Base-by-base conservation (phyloP, 148 eudicot genomes). In the Nepenthes gracilis region DNA sequence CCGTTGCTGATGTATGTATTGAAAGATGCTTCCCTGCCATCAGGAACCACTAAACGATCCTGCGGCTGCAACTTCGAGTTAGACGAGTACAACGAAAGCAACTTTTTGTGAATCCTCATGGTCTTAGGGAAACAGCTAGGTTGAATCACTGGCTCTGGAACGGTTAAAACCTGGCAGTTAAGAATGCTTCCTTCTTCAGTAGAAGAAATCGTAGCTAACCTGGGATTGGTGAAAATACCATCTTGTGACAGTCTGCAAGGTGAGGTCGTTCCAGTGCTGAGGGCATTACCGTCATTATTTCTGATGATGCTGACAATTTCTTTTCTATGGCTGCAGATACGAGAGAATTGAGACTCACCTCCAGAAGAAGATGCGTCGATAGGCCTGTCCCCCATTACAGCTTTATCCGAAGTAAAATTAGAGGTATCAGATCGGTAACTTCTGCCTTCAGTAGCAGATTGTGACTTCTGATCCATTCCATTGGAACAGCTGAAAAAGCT, bases 261-360 rank as follows among this genome's bases (percentile, higher is more conserved):
- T 5, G 81, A 70, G 11, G 69, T 55, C 3, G 62, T 68, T 58
- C 79, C 86, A 60, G 84, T 76, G 68, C 85, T 86, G 8, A 89
- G 65, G 1, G 86, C 79, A 78, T 94, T 94, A 38, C 95, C 99
- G 37, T 89, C 86, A 59, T 65, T 84, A 70, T 75, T 85, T 59
- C 99, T 74, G 33, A 89, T 68, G 35, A 77, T 85, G 64, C 72
- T 88, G 11, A 72, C 77, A 43, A 59, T 54, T 71, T 74, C 79
- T 36, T 64, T 78, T 35, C 54, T 74, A 55, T 54, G 63, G 65
- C 70, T 60, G 59, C 85, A 84, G 32, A 70, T 55, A 52, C 67
- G 75, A 35, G 77, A 74, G 36, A 67, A 38, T n/a, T 79, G 86
- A 5, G 89, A 78, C 52, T 78, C 78, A 67, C 76, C 65, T n/a